Evolutionary conservation across 805 yeast species (phyloP), one percentile per base, ranked within the genome.

Genomic region (Candida arabinofermentans): DNA sequence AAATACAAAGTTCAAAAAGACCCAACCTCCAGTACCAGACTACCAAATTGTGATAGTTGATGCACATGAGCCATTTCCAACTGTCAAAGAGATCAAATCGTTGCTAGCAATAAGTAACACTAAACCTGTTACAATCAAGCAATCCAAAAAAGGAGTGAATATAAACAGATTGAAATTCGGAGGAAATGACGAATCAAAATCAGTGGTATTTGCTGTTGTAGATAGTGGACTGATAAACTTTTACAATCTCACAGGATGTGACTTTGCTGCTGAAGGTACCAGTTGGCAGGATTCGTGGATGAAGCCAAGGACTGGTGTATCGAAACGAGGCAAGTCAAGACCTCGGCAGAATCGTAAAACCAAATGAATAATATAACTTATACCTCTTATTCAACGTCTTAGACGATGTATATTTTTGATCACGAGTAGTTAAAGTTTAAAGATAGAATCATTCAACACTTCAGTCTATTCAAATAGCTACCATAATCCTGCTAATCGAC

Each of bases 161-260:
- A 38, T 42, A 13, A 34, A 29, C n/a, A 40, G 38, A 17, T 34
- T 50, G 9, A 47, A 42, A 9, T 31, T 27, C 21, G 43, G 34
- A 14, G 31, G 21, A n/a, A n/a, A n/a, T 5, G 34, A 14, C 9
- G 5, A 14, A n/a, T 29, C 32, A 5, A 5, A 5, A 5, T 29
- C 43, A 61, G 79, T 83, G 5, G 61, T 86, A 3, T 47, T 80
- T n/a, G 96, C 95, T 0, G 67, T 83, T 1, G 77, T 87, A 5
- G 93, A 86, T 56, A 71, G 77, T 50, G 96, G 96, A 0, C 69
- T 86, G 5, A 72, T 86, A 14, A 84, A 81, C 54, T 86, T 83
- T 53, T 67, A 78, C n/a, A 67, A 66, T 34, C 50, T 81, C 16
- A 58, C 74, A 5, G 76, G 74, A 47, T 71, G 75, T 6, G 75